Conservation (phyloP, 208 protist genomes). For the Phytomonas sp. region DNA sequence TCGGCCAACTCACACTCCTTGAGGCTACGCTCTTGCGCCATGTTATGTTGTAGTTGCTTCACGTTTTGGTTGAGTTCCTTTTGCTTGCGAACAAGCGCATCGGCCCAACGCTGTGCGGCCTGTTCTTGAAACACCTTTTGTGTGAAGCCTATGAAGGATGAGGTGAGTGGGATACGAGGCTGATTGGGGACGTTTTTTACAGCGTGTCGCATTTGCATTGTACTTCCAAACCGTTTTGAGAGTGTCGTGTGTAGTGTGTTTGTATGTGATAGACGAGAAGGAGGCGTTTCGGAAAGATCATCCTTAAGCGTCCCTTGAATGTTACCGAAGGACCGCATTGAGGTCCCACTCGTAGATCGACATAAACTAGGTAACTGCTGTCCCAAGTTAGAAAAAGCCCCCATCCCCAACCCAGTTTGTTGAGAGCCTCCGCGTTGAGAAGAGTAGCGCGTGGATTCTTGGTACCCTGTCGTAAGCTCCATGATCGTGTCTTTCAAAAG, state of each 20-base stretch:
- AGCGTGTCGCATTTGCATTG: slow-evolving; percentile 39
- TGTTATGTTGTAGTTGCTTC: slow-evolving; percentile 85
- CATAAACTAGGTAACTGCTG: neutral
- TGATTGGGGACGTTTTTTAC: slow-evolving; percentile 16
- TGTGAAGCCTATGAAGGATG: slow-evolving; percentile 65
- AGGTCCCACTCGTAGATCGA: neutral
- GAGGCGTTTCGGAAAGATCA: neutral
- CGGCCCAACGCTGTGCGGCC: slow-evolving; percentile 82
- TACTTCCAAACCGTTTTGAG: slow-evolving; percentile 55
- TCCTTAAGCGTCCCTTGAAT: neutral
- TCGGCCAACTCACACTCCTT: slow-evolving; percentile 80
- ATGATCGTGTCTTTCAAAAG: slow-evolving; percentile 48
- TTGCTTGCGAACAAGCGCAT: slow-evolving; percentile 79
- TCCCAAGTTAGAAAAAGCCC: neutral
- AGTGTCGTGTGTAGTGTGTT: slow-evolving; percentile 18
- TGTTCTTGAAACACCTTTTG: slow-evolving; percentile 80
- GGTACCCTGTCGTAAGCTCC: slow-evolving; percentile 77
- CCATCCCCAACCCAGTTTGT: neutral
- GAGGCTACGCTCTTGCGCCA: slow-evolving; percentile 54
- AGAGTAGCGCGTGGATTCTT: slow-evolving; percentile 17
- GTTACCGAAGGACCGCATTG: neutral
- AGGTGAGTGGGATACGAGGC: slow-evolving; percentile 60
- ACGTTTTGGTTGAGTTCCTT: slow-evolving; percentile 89
- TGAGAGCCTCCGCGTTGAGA: neutral
- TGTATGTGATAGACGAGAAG: neutral